Percentiles rank a stretch among this genome's conserved stretches.
phyloP scores from a whole-genome alignment of 768 basidiomycete species.

The Coprinellus micaceus region DNA sequence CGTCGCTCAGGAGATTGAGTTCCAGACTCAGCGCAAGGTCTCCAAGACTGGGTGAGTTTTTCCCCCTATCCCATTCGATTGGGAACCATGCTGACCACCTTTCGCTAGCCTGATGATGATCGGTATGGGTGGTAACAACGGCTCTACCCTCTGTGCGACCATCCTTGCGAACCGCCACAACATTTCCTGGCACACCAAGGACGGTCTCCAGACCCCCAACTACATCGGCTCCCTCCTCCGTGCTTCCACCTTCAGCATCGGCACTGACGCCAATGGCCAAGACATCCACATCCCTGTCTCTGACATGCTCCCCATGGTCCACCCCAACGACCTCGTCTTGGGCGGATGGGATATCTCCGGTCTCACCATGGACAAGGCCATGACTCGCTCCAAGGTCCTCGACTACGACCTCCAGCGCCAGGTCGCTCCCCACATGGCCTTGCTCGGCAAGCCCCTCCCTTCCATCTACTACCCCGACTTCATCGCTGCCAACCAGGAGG shows the following conservation, averaged over 20 bases:
- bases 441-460: constrained; percentile 79
- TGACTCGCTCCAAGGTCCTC: constrained; percentile 89
- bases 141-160: constrained; percentile 88
- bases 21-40: constrained; percentile 84
- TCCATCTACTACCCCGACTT: constrained; percentile 97
- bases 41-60: constrained; percentile 84
- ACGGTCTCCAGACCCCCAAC: constrained; percentile 89
- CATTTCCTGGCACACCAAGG: constrained; percentile 93
- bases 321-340: constrained; percentile 95
- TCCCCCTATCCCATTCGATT: constrained; percentile 5
- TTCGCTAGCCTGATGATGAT: constrained; percentile 86
- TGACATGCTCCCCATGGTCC: constrained; percentile 94
- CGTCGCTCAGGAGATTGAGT: constrained; percentile 78
- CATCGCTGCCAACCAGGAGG: constrained; percentile 96
- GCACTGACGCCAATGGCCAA: constrained; percentile 76
- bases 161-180: constrained; percentile 94
- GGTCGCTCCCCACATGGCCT: constrained; percentile 80
- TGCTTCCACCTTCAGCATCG: constrained; percentile 91
- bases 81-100: constrained; percentile 13
- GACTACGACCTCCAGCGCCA: constrained; percentile 98
- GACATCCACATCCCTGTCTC: constrained; percentile 91
- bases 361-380: constrained; percentile 80
- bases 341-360: constrained; percentile 99
- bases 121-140: constrained; percentile 97
- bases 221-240: constrained; percentile 96